Evolutionary conservation across 257 asterid species (phyloP), one percentile per base, ranked within the genome.

Genomic region (Phtheirospermum japonicum): DNA sequence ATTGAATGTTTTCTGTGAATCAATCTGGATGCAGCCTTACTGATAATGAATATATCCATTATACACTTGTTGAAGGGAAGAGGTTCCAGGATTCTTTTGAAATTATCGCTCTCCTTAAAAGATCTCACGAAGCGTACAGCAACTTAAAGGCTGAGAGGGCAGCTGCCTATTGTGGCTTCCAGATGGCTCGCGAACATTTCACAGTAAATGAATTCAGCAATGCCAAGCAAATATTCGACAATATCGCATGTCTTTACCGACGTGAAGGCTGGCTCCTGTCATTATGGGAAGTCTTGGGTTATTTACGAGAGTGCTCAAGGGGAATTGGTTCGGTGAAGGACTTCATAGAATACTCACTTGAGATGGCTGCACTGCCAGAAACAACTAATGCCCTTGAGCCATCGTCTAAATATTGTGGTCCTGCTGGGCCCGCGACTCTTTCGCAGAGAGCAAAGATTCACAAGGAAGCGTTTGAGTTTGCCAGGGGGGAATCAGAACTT

Each of bases 261-360:
- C 91, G 80, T 56, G 97, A 93, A 75, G 99, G 97, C 37, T 93
- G 99, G 97, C 67, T 83, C 31, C 71, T 85, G 65, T 79, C 87
- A 75, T 63, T 93, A 73, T 89, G 99, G 97, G 95, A 87, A 68
- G 88, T 79, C 68, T 79, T 93, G 70, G 95, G 97, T 59, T 87
- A 87, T 68, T 85, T 93, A 75, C 84, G 94, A 65, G 97, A 93
- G 78, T 93, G 99, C 77, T 87, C 97, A 14, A 79, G 76, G 77
- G 85, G 80, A 68, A 75, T 70, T 71, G 82, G 80, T 59, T 82
- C 84, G 0, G 84, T 79, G 51, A 93, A 93, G 80, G 97, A 93
- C 78, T 93, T 89, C 66, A 64, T 85, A 17, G 97, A 93, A 75
- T 85, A 89, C 71, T 93, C 99, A 52, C 97, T 93, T 79, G 99